Conservation (phyloP, 2,329 filamentous ascomycete species). For the Xylariaceae sp. region DNA sequence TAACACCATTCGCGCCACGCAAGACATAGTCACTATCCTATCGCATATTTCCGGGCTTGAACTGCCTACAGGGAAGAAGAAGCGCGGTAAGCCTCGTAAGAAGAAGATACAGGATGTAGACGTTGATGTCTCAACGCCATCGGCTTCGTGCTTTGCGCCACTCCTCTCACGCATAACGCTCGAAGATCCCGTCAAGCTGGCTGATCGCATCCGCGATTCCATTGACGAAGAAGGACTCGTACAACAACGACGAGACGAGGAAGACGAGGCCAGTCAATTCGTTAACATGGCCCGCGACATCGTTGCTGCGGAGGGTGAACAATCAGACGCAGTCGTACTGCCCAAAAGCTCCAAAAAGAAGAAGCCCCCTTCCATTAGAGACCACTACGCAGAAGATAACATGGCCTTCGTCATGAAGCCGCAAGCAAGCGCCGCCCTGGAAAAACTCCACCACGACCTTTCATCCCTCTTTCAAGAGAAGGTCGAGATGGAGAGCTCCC, state of each 20-base stretch:
- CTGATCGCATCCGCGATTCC: conserved; percentile 64
- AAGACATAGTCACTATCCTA: conserved; percentile 55
- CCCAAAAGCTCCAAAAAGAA: conserved; percentile 48
- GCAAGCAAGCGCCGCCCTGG: conserved; percentile 60
- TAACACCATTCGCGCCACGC: conserved; percentile 70
- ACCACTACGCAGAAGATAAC: conserved; percentile 54
- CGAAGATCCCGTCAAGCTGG: conserved; percentile 61
- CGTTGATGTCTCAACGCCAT: neutral
- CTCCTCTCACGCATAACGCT: conserved; percentile 55
- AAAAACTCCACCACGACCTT: conserved; percentile 63
- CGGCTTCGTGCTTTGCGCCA: conserved; percentile 22
- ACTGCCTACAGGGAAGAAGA: neutral
- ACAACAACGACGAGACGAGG: conserved; percentile 71
- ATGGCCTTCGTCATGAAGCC: conserved; percentile 62
- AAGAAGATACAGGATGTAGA: conserved; percentile 2
- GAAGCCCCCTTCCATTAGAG: conserved; percentile 44
- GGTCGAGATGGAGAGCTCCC: conserved; percentile 48
- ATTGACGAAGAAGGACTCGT: conserved; percentile 92
- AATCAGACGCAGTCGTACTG: conserved; percentile 49
- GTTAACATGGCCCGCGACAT: conserved; percentile 69
- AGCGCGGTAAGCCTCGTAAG: neutral
- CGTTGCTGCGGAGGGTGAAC: conserved; percentile 58
- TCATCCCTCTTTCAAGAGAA: conserved; percentile 57
- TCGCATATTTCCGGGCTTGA: conserved; percentile 18
- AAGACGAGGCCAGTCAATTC: conserved; percentile 65